These are phyloP conservation scores for Dalbergia cochinchinensis DNA, from an alignment of 306 rosid genomes.

Conservation along the genomic window DNA sequence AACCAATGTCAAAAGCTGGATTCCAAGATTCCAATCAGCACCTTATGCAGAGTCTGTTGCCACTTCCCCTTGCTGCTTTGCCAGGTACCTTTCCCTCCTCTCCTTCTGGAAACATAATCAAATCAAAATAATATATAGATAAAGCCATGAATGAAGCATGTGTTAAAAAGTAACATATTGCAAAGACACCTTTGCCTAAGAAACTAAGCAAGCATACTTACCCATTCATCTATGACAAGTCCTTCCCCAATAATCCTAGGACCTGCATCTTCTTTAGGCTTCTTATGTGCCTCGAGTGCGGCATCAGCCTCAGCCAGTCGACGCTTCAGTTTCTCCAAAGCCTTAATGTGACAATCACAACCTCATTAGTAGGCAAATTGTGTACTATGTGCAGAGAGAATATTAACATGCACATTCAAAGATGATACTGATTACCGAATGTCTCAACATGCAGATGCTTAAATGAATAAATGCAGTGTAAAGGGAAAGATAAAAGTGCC, in stretches of 20 bases:
- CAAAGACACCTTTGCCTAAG: background rate
- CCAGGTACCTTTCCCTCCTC: conserved; percentile 96
- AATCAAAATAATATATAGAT: conserved; percentile 6
- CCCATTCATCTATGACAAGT: conserved; percentile 98
- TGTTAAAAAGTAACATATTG: background rate
- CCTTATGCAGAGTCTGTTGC: conserved; percentile 71
- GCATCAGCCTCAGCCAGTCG: conserved; percentile 87
- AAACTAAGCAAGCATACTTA: conserved; percentile 46
- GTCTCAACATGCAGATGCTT: background rate
- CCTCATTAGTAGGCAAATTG: conserved; percentile 13
- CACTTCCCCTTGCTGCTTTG: conserved; percentile 86
- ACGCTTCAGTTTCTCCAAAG: conserved; percentile 77
- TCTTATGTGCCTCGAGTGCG: conserved; percentile 79
- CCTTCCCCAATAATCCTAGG: conserved; percentile 87
- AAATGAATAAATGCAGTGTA: background rate
- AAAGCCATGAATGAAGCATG: background rate
- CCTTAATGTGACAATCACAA: conserved; percentile 48
- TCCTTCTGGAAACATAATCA: conserved; percentile 69
- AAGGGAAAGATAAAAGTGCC: background rate
- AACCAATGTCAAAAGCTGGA: background rate
- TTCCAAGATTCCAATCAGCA: conserved; percentile 40
- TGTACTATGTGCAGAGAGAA: background rate
- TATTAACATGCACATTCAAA: background rate
- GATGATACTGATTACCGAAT: background rate
- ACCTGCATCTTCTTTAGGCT: conserved; percentile 79